A percentile compares a stretch with the other conserved stretches of the same genome.
Evolutionary conservation across 371 early-diverging fungal genomes (phyloP).

Genomic region (Mortierella sp.): DNA sequence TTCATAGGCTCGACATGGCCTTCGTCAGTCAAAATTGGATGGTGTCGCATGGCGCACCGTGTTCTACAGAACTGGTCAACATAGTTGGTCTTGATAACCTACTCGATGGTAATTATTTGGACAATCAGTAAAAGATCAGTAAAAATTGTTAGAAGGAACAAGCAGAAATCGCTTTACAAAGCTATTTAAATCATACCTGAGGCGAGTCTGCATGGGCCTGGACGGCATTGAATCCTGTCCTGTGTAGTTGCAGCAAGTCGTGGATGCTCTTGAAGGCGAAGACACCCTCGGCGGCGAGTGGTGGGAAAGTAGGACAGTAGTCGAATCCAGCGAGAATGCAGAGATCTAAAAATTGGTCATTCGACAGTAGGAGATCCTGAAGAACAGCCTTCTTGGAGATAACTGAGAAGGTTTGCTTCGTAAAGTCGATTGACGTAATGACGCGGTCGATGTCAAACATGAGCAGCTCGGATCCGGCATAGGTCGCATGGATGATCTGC

Average conservation of each 20-base stretch:
- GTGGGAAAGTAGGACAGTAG: constrained; percentile 81
- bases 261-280: constrained; percentile 77
- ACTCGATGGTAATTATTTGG: neutral
- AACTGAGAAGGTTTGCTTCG: constrained; percentile 77
- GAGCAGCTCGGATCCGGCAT: constrained; percentile 79
- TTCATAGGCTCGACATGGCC: constrained; percentile 82
- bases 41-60: constrained; percentile 80
- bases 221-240: constrained; percentile 82
- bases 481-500: constrained; percentile 79
- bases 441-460: constrained; percentile 88
- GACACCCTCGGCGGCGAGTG: constrained; percentile 68
- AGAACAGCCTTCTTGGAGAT: constrained; percentile 77
- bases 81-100: constrained; percentile 71
- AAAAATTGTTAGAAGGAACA: too few relatives aligned
- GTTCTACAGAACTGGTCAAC: constrained; percentile 81
- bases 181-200: constrained; percentile 11
- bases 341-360: constrained; percentile 86
- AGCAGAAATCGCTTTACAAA: neutral
- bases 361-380: constrained; percentile 71
- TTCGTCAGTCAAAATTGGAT: constrained; percentile 77
- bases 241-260: constrained; percentile 78
- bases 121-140: neutral
- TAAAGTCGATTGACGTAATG: constrained; percentile 75
- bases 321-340: constrained; percentile 89
- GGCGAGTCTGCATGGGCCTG: constrained; percentile 70